phyloP scores from a whole-genome alignment of 148 eudicot genomes.

The Polygonum maritimum region DNA sequence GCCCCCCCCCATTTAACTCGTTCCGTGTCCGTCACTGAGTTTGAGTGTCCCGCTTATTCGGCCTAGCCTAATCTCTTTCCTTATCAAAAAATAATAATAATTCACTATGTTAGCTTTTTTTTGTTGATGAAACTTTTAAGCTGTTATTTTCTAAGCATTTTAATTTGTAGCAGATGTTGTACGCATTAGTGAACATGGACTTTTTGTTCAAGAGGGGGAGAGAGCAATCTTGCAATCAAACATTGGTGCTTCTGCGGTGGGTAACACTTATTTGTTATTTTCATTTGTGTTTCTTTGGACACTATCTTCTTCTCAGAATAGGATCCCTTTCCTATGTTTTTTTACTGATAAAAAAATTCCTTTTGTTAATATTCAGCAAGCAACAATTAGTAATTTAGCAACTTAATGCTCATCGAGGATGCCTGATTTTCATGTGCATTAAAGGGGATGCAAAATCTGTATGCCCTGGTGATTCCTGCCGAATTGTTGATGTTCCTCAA shows the following conservation, averaged over 20 bases:
- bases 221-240: background rate
- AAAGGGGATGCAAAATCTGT: slow-evolving; percentile 78
- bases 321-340: background rate
- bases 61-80: too few relatives aligned
- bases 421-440: slow-evolving; percentile 81
- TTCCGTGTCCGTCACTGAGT: slow-evolving; percentile 9
- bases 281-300: background rate
- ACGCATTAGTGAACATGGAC: slow-evolving; percentile 1
- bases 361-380: slow-evolving; percentile 43
- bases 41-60: too few relatives aligned
- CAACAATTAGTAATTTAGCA: slow-evolving; percentile 99
- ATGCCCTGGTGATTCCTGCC: slow-evolving; percentile 57
- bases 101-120: background rate
- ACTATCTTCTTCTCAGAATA: background rate
- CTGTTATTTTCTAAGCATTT: background rate
- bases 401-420: slow-evolving; percentile 92
- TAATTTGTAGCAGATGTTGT: slow-evolving; percentile 5
- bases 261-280: background rate
- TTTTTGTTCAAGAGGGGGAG: background rate
- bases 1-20: too few relatives aligned
- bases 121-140: background rate
- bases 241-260: background rate
- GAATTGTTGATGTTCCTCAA: slow-evolving; percentile 86
- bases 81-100: too few relatives aligned
- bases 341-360: background rate